Evolutionary conservation across 2,329 filamentous ascomycete genomes (phyloP), one percentile per base, ranked within the genome.

Genomic region (Phoma sp.): DNA sequence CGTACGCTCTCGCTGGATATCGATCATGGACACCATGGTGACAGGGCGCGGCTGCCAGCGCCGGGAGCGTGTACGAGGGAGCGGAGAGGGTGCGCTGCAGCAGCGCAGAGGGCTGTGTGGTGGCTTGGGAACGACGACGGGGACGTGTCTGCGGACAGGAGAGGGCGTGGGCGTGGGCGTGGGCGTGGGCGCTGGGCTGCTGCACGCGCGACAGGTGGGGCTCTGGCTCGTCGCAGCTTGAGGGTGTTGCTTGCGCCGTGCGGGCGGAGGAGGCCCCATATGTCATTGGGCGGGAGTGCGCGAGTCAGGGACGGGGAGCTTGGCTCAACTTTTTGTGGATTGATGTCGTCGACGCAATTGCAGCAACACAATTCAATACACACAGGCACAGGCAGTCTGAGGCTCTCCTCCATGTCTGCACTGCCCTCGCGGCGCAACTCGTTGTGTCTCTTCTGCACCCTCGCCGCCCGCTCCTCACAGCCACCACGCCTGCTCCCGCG

Each of bases 11-110:
- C 88, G 88, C 82, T 96, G 91, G 70, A 92, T 87, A 72, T 92
- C 87, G 71, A 96, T 89, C 68, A 93, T 85, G 62, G 92, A 96
- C 76, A 89, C 89, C 91, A 96, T 96, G 68, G 76, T 87, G 71
- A 68, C 67, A 81, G 64, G 61, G 61, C 57, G 50, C 42, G 59
- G 60, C 59, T 60, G 60, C 61, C 52, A 52, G 57, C 54, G 62
- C 60, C 47, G 44, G 55, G 29, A 35, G 38, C 38, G 30, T 53
- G 42, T 37, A 41, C 22, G 42, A 22, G 6, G 1, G 9, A 42
- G 22, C 6, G 37, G 7, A 7, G 37, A 18, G n/a, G 22, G 33
- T 36, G 13, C 32, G 45, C 13, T 37, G 52, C 18, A 41, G 30
- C 3, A 18, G 27, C 9, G 40, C 33, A 38, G 14, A 40, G n/a